A percentile compares a stretch with the other conserved stretches of the same genome.
phyloP scores from a whole-genome alignment of 2,329 filamentous ascomycete species.

The Cercospora sesami region DNA sequence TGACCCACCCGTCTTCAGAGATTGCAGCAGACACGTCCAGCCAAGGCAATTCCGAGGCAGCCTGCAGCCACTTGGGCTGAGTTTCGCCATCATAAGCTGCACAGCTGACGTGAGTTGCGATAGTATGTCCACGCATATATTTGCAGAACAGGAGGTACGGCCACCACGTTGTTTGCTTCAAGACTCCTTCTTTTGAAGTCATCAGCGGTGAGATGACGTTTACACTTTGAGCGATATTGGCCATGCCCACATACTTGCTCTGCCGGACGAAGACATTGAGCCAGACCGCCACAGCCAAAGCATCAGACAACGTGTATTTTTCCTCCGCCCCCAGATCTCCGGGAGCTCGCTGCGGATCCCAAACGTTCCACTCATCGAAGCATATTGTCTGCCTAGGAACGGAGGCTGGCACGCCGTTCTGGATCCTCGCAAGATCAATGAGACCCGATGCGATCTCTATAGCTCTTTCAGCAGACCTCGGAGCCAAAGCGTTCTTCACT shows the following conservation, averaged over 20 bases:
- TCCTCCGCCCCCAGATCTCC: constrained; percentile 73
- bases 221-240: constrained; percentile 74
- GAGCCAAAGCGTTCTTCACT: constrained; percentile 61
- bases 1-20: constrained; percentile 61
- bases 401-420: constrained; percentile 61
- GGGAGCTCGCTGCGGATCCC: constrained; percentile 70
- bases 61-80: constrained; percentile 63
- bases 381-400: constrained; percentile 70
- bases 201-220: constrained; percentile 78
- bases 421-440: constrained; percentile 72
- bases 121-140: constrained; percentile 71
- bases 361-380: constrained; percentile 86
- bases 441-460: constrained; percentile 68
- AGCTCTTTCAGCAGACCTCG: constrained; percentile 68
- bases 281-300: constrained; percentile 72
- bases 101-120: constrained; percentile 65
- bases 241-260: constrained; percentile 70
- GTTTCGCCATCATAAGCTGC: constrained; percentile 67
- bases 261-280: constrained; percentile 76
- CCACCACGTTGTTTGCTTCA: constrained; percentile 76
- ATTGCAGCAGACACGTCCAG: constrained; percentile 66
- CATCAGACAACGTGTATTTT: constrained; percentile 71
- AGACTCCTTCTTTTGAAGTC: constrained; percentile 64
- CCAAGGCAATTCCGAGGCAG: constrained; percentile 67
- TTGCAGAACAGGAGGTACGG: constrained; percentile 67